Base-by-base conservation (phyloP, 352 stramenopile genomes). In the Pythium sukuiense region DNA sequence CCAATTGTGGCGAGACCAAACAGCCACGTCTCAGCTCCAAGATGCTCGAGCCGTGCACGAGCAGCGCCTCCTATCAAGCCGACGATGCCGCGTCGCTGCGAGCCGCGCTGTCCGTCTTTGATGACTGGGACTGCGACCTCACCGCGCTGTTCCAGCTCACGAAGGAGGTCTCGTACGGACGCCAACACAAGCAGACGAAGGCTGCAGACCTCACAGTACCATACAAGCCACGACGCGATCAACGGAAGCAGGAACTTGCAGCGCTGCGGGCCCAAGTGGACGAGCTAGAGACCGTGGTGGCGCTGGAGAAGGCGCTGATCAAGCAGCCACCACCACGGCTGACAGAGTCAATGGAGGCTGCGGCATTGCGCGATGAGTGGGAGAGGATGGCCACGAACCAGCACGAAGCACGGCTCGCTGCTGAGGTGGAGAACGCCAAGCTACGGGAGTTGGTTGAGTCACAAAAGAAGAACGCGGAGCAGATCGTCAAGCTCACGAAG, bases 371-470 rank as follows among this genome's bases (percentile, higher is more conserved):
- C 41, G 26, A 30, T 20, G 61, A 68, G 8, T 68, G 61, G 41
- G 33, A 63, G 43, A 37, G 24, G 43, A 68, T 68, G 12, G 26
- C 35, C 0, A 2, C n/a, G 1, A 33, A 46, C 2, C 61, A 68
- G 41, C 54, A 55, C 41, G 18, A 58, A 13, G 8, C 48, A 39
- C 43, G 53, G 1, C 3, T 61, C 7, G 30, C 30, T 0, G 41
- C 20, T 9, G 53, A 68, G 43, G 32, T 68, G 0, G 54, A 62
- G 14, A 68, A 68, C 53, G 18, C 9, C n/a, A 68, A 56, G 43
- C 54, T 68, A 0, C 52, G 52, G 1, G n/a, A 35, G 14, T 20
- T 55, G 7, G 16, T 55, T 2, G 18, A 41, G 18, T 33, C 50
- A 1, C 50, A 60, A 27, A 27, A 46, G 9, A 52, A 48, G 5